Evolutionary conservation across 2,329 filamentous ascomycete species (phyloP).

Genomic region (Aureobasidium sp.): DNA sequence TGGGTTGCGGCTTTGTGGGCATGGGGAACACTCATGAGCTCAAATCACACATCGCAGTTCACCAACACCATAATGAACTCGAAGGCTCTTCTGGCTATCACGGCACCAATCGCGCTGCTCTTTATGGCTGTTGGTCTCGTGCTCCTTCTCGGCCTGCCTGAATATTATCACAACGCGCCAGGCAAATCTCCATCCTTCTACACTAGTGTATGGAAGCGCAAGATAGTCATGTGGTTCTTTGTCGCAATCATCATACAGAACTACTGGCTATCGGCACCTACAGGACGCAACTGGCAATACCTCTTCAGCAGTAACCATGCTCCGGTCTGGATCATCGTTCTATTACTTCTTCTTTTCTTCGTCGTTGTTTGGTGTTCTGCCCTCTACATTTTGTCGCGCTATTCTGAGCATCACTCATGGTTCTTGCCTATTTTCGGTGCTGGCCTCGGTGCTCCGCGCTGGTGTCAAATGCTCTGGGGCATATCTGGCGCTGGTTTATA

Average conservation of each 20-base stretch:
- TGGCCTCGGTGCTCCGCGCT: slow-evolving; percentile 58
- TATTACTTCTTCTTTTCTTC: slow-evolving; percentile 52
- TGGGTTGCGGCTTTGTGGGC: slow-evolving; percentile 61
- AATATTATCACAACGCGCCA: slow-evolving; percentile 58
- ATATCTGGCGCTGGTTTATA: slow-evolving; percentile 54
- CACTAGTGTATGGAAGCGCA: slow-evolving; percentile 52
- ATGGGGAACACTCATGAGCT: slow-evolving; percentile 50
- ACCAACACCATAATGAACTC: slow-evolving; percentile 20
- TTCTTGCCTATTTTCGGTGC: slow-evolving; percentile 61
- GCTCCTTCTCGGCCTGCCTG: slow-evolving; percentile 54
- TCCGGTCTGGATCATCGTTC: slow-evolving; percentile 49
- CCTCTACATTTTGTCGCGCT: slow-evolving; percentile 45
- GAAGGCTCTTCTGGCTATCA: slow-evolving; percentile 41
- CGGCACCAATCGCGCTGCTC: slow-evolving; percentile 50
- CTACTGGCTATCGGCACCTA: slow-evolving; percentile 59
- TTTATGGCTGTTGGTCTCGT: slow-evolving; percentile 51
- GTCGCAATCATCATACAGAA: slow-evolving; percentile 58
- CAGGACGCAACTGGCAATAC: slow-evolving; percentile 61
- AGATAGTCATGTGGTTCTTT: slow-evolving; percentile 62
- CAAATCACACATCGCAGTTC: slow-evolving; percentile 33
- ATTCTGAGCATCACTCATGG: slow-evolving; percentile 58
- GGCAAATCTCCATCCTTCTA: slow-evolving; percentile 62
- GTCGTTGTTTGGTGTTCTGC: slow-evolving; percentile 49
- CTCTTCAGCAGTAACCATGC: slow-evolving; percentile 53
- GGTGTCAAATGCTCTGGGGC: slow-evolving; percentile 63